Percentiles rank a stretch among this genome's conserved stretches.
These are phyloP conservation scores for Candida tammaniensis DNA, from an alignment of 805 yeast genomes.

Conservation along the genomic window DNA sequence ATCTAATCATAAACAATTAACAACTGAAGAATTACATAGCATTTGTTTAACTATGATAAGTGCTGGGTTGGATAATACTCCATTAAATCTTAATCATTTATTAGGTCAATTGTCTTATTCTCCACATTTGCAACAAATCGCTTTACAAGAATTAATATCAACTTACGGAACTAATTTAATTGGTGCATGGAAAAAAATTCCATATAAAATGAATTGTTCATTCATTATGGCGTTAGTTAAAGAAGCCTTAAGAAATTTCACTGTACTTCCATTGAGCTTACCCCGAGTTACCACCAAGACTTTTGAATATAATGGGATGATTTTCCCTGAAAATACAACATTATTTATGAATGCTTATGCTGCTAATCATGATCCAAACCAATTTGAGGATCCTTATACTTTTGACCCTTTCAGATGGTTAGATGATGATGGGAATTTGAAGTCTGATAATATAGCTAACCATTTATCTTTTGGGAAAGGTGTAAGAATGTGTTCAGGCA, in stretches of 20 bases:
- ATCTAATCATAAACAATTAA: constrained; percentile 5
- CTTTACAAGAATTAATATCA: constrained; percentile 38
- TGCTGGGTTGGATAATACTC: constrained; percentile 75
- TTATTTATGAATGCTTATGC: constrained; percentile 67
- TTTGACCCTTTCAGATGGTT: constrained; percentile 58
- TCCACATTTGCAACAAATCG: constrained; percentile 39
- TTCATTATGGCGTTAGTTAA: constrained; percentile 57
- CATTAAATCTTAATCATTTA: constrained; percentile 58
- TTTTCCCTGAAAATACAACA: constrained; percentile 55
- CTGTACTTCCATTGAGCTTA: constrained; percentile 65
- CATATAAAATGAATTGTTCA: constrained; percentile 34
- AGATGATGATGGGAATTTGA: constrained; percentile 3
- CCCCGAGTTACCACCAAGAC: constrained; percentile 60
- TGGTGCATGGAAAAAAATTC: constrained; percentile 34
- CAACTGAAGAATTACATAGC: constrained; percentile 46
- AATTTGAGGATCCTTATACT: constrained; percentile 41
- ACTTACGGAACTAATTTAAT: not conserved
- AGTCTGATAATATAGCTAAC: constrained; percentile 15
- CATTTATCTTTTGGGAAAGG: constrained; percentile 72
- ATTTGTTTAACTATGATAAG: constrained; percentile 74
- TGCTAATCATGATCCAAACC: constrained; percentile 59
- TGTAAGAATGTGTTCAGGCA: constrained; percentile 70
- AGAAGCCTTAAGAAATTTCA: constrained; percentile 60
- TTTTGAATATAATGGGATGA: constrained; percentile 35
- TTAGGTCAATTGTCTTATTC: constrained; percentile 52